Conservation (phyloP, 2,329 filamentous ascomycete genomes). For the Emericellopsis cladophorae region DNA sequence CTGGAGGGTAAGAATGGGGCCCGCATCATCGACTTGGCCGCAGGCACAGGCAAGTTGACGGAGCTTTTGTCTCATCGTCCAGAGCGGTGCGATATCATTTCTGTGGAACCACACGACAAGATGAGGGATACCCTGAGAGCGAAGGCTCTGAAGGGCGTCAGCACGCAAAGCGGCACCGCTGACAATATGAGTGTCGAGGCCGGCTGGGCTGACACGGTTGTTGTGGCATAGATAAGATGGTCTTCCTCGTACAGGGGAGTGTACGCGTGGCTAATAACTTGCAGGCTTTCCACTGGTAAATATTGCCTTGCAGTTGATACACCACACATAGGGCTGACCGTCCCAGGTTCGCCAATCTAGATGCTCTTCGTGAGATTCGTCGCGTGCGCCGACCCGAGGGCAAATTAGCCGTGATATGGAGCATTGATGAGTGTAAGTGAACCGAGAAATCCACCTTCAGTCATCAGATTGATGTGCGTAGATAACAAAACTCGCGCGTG, state of each 20-base stretch:
- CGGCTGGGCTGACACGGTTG: slow-evolving; percentile 50
- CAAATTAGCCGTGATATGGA: slow-evolving; percentile 59
- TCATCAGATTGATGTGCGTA: slow-evolving; percentile 12
- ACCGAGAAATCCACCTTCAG: neutral
- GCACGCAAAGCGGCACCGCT: slow-evolving; percentile 44
- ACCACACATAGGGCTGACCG: too few species aligned
- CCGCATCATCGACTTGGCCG: slow-evolving; percentile 49
- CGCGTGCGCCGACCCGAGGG: slow-evolving; percentile 49
- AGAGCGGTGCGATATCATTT: slow-evolving; percentile 47
- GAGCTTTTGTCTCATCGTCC: slow-evolving; percentile 43
- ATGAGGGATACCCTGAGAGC: slow-evolving; percentile 50
- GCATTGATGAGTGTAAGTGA: slow-evolving; percentile 54
- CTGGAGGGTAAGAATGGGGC: slow-evolving; percentile 31
- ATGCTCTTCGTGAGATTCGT: slow-evolving; percentile 52
- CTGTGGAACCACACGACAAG: slow-evolving; percentile 49
- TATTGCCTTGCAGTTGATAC: neutral
- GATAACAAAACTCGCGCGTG: slow-evolving; percentile 51
- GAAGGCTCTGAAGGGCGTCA: slow-evolving; percentile 44
- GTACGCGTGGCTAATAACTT: neutral
- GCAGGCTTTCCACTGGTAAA: slow-evolving; percentile 44
- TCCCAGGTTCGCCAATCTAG: slow-evolving; percentile 52
- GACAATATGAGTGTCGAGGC: slow-evolving; percentile 37
- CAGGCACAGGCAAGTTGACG: slow-evolving; percentile 61
- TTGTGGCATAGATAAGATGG: slow-evolving; percentile 52
- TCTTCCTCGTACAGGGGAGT: neutral